phyloP scores from a whole-genome alignment of 2,329 filamentous ascomycete genomes.

The Sordariomycetes sp. region DNA sequence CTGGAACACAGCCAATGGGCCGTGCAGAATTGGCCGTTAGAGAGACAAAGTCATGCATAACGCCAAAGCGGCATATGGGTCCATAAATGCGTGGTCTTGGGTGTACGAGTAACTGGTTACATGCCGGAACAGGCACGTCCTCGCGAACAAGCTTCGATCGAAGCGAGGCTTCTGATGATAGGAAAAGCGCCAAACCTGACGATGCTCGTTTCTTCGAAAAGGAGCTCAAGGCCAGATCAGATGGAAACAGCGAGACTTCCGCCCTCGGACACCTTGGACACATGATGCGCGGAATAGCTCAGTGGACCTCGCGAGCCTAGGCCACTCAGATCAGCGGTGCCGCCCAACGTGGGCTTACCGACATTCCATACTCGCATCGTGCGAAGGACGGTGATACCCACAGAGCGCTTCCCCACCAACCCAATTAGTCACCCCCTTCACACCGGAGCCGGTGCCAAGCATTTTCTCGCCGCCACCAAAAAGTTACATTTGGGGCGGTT shows the following conservation, averaged over 20 bases:
- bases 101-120: too few species aligned
- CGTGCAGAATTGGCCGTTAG: neutral
- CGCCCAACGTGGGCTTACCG: neutral
- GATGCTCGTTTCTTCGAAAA: neutral
- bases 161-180: neutral
- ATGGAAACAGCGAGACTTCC: too few species aligned
- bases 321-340: neutral
- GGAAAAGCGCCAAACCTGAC: neutral
- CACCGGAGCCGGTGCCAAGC: neutral
- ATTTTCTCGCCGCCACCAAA: neutral
- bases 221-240: neutral
- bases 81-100: neutral
- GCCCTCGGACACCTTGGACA: neutral
- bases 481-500: neutral
- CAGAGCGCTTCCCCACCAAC: neutral
- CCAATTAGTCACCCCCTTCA: neutral
- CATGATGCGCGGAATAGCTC: neutral
- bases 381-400: neutral
- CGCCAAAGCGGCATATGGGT: neutral
- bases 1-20: neutral
- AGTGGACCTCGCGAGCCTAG: neutral
- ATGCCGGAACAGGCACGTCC: constrained; percentile 2
- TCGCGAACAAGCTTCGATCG: neutral
- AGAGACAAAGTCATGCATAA: neutral
- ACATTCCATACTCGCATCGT: neutral